Percentiles rank a stretch among this genome's conserved stretches.
Evolutionary conservation across 2,329 filamentous ascomycete species (phyloP).

Genomic region (Hysterium pulicare): DNA sequence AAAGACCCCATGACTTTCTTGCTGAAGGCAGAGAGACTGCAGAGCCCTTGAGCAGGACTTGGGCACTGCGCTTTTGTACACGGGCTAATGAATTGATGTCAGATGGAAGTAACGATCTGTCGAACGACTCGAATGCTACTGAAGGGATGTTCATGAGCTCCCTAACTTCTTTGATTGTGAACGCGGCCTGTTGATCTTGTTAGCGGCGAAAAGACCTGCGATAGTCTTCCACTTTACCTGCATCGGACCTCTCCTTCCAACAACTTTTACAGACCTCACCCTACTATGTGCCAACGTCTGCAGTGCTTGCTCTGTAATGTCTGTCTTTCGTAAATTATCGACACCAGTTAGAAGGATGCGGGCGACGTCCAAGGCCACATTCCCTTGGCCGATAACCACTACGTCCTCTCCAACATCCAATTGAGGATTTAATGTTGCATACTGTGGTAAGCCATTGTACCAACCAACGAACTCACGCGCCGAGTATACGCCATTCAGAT

Average conservation of each 20-base stretch:
- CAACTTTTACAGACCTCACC: conserved; percentile 77
- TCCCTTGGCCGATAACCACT: conserved; percentile 88
- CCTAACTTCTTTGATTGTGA: conserved; percentile 90
- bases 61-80: conserved; percentile 71
- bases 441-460: conserved; percentile 95
- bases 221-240: no score
- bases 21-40: conserved; percentile 47
- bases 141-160: conserved; percentile 76
- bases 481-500: conserved; percentile 74
- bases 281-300: conserved; percentile 68
- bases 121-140: conserved; percentile 69
- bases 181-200: conserved; percentile 64
- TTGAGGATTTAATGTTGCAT: conserved; percentile 67
- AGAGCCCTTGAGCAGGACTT: conserved; percentile 76
- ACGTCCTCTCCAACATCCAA: conserved; percentile 75
- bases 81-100: conserved; percentile 69
- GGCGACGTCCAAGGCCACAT: conserved; percentile 91
- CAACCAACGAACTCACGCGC: conserved; percentile 93
- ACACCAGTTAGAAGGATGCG: conserved; percentile 78
- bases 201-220: neutral
- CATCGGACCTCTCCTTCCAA: conserved; percentile 83
- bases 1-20: conserved; percentile 73
- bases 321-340: conserved; percentile 71
- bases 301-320: conserved; percentile 83
- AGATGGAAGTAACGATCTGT: conserved; percentile 63